These are phyloP conservation scores for Magnolia sinica DNA, from an alignment of 164 flowering plant species.

Conservation along the genomic window DNA sequence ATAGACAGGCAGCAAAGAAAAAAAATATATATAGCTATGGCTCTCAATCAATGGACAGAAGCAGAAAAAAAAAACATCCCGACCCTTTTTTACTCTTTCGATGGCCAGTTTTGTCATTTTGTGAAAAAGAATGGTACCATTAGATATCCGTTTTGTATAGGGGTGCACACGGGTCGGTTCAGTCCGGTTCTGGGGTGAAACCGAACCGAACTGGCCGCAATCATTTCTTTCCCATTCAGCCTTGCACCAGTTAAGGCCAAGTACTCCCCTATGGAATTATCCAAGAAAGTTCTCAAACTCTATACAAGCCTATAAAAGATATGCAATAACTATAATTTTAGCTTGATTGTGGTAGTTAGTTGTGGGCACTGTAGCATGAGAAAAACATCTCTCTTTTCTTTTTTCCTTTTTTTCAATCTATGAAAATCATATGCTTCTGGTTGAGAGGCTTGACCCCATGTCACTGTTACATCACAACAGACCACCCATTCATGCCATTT, in stretches of 20 bases:
- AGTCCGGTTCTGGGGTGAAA: too few relatives aligned
- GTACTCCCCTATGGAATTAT: constrained; percentile 64
- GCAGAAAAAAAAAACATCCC: too few relatives aligned
- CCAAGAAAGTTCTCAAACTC: neutral
- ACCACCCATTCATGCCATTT: neutral
- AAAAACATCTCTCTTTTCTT: neutral
- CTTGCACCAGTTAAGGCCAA: constrained; percentile 88
- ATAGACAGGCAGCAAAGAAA: too few relatives aligned
- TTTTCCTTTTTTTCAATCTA: neutral
- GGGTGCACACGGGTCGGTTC: too few relatives aligned
- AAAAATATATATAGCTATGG: too few relatives aligned
- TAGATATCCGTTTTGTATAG: too few relatives aligned
- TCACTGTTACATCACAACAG: neutral
- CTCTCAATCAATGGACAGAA: too few relatives aligned
- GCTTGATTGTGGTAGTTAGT: neutral
- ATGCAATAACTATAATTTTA: neutral
- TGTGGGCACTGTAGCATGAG: neutral
- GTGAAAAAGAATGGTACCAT: too few relatives aligned
- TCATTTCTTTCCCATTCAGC: constrained; percentile 79
- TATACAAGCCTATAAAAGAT: neutral
- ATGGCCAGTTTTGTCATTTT: too few relatives aligned
- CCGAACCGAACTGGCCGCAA: constrained; percentile 43
- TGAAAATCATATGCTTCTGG: neutral
- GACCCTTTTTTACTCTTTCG: too few relatives aligned
- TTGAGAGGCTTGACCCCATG: neutral